Evolutionary conservation across 495 filamentous ascomycete genomes (phyloP), one percentile per base, ranked within the genome.

Genomic region (Tuber indicum): DNA sequence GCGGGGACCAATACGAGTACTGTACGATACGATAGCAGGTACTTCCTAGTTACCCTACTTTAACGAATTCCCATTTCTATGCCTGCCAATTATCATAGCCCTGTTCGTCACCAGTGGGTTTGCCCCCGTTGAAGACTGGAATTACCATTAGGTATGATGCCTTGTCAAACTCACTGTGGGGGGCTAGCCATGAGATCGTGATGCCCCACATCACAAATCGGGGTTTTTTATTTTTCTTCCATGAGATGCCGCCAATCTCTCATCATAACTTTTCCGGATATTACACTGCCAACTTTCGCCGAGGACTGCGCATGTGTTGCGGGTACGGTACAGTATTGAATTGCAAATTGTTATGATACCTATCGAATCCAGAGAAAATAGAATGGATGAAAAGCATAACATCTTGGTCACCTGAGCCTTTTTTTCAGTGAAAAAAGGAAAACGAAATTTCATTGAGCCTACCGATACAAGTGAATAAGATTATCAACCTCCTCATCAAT

Each of bases 71-170:
- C 9, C n/a, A 26, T 62, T 62, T 26, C 23, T 58, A 46, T 52
- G 7, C 23, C 49, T 58, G 23, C 21, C 49, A 58, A 12, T 6
- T n/a, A 10, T 0, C 7, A 6, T 23, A n/a, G 1, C 21, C 49
- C 10, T n/a, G 49, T 58, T 58, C 23, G 23, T 58, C 49, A 1
- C 49, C 23, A 23, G 9, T 23, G 21, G 8, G 23, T 58, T 58
- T n/a, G 49, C 7, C n/a, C 10, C n/a, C 10, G n/a, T 32, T 3
- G 52, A 62, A 14, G 23, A 26, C n/a, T 14, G 52, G 26, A 66
- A 66, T 66, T 66, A 36, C 32, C 58, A 66, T 66, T 66, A 66
- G 58, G 58, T 36, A 66, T 14, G 58, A 66, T 66, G 26, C 58
- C 58, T 36, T 66, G 58, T 17, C 58, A 36, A 66, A 3, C 52